These are phyloP conservation scores for Elsinoe ampelina DNA, from an alignment of 2,329 filamentous ascomycete genomes.

Conservation along the genomic window DNA sequence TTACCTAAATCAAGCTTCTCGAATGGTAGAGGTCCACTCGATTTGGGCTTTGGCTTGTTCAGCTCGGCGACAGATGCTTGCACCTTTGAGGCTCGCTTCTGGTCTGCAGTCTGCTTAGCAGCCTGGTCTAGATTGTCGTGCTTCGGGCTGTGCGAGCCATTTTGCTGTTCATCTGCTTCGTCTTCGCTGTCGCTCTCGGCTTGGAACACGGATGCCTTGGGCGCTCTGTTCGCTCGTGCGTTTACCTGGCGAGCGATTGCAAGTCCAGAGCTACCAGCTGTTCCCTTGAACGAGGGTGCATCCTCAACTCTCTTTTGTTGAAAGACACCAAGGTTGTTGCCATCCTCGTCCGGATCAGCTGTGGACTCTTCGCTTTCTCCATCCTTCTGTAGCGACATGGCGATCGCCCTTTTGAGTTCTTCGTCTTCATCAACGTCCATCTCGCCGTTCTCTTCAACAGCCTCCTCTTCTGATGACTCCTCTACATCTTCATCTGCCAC, in stretches of 20 bases:
- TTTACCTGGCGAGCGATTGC: slow-evolving; percentile 11
- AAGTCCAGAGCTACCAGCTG: not conserved
- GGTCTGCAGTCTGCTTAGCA: not conserved
- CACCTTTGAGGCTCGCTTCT: slow-evolving; percentile 19
- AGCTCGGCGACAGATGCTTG: slow-evolving; percentile 18
- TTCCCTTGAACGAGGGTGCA: slow-evolving; percentile 30
- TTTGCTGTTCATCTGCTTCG: slow-evolving; percentile 37
- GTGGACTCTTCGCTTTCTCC: slow-evolving; percentile 37
- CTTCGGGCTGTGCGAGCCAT: not conserved
- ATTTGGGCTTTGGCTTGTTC: slow-evolving; percentile 25
- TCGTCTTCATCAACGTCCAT: slow-evolving; percentile 51
- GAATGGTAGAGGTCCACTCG: slow-evolving; percentile 80
- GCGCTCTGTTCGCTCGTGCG: slow-evolving; percentile 21
- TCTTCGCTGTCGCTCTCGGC: slow-evolving; percentile 52
- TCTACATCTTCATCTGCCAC: slow-evolving; percentile 34
- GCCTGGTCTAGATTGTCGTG: not conserved
- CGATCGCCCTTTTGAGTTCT: slow-evolving; percentile 72
- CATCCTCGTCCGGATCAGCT: slow-evolving; percentile 36
- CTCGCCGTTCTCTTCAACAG: slow-evolving; percentile 28
- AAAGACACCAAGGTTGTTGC: slow-evolving; percentile 41
- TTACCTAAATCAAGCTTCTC: slow-evolving; percentile 67
- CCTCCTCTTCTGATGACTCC: slow-evolving; percentile 22
- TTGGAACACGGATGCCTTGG: slow-evolving; percentile 19
- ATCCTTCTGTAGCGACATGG: slow-evolving; percentile 65
- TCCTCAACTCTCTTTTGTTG: slow-evolving; percentile 36